These are phyloP conservation scores for Hawksworthiomyces lignivorus DNA, from an alignment of 2,329 filamentous ascomycete genomes.

Conservation along the genomic window DNA sequence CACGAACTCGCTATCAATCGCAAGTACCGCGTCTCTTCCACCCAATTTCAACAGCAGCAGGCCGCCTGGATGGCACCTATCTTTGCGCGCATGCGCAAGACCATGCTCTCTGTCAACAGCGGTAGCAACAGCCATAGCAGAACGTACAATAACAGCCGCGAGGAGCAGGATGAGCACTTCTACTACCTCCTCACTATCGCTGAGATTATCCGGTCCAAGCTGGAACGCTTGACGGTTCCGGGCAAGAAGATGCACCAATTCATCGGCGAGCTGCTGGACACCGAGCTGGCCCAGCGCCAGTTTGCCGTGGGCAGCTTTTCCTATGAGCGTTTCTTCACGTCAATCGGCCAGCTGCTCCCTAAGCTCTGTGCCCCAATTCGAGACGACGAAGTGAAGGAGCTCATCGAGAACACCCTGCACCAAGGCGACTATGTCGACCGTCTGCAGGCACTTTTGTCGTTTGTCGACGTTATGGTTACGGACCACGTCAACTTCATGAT, in stretches of 20 bases:
- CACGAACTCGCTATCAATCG: conserved; percentile 76
- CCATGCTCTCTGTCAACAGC: too few species aligned
- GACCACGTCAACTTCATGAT: conserved; percentile 80
- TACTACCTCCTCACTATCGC: conserved; percentile 64
- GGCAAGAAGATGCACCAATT: conserved; percentile 67
- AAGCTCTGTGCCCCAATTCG: conserved; percentile 74
- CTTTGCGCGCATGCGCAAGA: conserved; percentile 53
- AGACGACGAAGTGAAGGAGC: conserved; percentile 65
- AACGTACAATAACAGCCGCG: conserved; percentile 54
- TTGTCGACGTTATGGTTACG: conserved; percentile 69
- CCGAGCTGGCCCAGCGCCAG: conserved; percentile 61
- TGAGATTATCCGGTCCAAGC: conserved; percentile 61
- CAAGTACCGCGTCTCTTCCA: conserved; percentile 63
- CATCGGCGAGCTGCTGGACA: conserved; percentile 68
- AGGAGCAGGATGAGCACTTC: conserved; percentile 57
- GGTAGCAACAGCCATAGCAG: too few species aligned
- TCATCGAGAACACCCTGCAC: conserved; percentile 54
- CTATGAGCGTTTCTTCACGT: conserved; percentile 71
- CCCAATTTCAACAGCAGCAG: conserved; percentile 52
- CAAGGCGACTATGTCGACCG: conserved; percentile 64
- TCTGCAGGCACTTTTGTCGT: conserved; percentile 64
- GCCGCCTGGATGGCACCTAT: conserved; percentile 39
- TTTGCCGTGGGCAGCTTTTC: conserved; percentile 68
- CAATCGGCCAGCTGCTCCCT: conserved; percentile 67
- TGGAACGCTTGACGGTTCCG: conserved; percentile 62